A percentile compares a stretch with the other conserved stretches of the same genome.
phyloP scores from a whole-genome alignment of 768 basidiomycete genomes.

The Mycena vitilis region DNA sequence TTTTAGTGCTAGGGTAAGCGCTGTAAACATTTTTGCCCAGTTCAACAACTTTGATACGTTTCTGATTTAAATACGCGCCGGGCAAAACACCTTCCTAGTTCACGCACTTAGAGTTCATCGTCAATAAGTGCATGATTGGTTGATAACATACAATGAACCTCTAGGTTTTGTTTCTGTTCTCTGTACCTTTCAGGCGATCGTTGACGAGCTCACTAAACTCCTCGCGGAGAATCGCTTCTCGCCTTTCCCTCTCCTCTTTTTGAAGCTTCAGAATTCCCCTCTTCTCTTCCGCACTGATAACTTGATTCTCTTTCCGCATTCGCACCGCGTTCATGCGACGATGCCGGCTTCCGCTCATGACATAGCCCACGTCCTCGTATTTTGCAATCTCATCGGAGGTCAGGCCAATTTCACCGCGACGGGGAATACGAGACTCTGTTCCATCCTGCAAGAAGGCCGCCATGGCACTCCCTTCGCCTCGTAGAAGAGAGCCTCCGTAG shows the following conservation, averaged over 20 bases:
- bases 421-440: slow-evolving; percentile 89
- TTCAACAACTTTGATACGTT: no score
- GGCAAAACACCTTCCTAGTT: no score
- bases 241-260: slow-evolving; percentile 91
- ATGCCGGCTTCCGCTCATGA: slow-evolving; percentile 97
- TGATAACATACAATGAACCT: neutral
- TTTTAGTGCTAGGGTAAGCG: slow-evolving; percentile 14
- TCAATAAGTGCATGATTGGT: no score
- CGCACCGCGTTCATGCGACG: slow-evolving; percentile 98
- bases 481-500: slow-evolving; percentile 90
- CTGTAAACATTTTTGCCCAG: no score
- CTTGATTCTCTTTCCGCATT: slow-evolving; percentile 99
- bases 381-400: slow-evolving; percentile 87
- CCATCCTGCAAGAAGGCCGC: slow-evolving; percentile 94
- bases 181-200: slow-evolving; percentile 73
- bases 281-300: slow-evolving; percentile 99
- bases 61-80: no score
- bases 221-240: slow-evolving; percentile 89
- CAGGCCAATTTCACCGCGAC: slow-evolving; percentile 98
- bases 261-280: slow-evolving; percentile 94
- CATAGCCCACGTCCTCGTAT: slow-evolving; percentile 93
- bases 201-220: slow-evolving; percentile 89
- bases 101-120: no score
- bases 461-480: slow-evolving; percentile 98
- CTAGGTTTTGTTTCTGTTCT: slow-evolving; percentile 28